Conservation (phyloP, 2,329 filamentous ascomycete species). For the Phyllosticta citriasiana region DNA sequence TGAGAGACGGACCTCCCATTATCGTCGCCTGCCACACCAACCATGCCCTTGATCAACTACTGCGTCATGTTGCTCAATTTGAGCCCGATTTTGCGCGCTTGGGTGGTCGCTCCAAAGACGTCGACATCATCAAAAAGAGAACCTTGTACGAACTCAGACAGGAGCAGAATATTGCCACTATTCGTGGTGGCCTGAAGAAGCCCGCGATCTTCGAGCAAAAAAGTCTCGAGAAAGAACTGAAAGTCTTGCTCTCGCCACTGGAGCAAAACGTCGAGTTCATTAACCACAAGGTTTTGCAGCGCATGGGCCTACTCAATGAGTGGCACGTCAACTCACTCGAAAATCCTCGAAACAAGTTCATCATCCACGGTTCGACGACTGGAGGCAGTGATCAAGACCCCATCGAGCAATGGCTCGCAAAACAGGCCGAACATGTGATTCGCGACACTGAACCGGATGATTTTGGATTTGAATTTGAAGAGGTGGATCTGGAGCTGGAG, state of each 20-base stretch:
- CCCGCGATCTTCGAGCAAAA: conserved; percentile 34
- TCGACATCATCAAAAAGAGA: conserved; percentile 50
- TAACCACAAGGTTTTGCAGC: conserved; percentile 43
- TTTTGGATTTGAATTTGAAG: conserved; percentile 46
- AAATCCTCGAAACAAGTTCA: conserved; percentile 36
- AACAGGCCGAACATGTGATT: conserved; percentile 37
- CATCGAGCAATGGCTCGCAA: conserved; percentile 50
- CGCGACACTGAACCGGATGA: conserved; percentile 37
- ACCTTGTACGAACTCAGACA: conserved; percentile 46
- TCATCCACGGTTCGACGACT: conserved; percentile 21
- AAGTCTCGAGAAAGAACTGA: conserved; percentile 32
- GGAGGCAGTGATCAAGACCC: conserved; percentile 25
- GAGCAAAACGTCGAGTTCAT: conserved; percentile 36
- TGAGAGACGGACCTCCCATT: conserved; percentile 47
- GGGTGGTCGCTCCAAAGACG: conserved; percentile 60
- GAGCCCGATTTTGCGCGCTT: conserved; percentile 55
- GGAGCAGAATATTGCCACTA: not conserved
- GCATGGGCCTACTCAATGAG: conserved; percentile 49
- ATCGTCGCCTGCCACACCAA: conserved; percentile 82
- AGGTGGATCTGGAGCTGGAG: conserved; percentile 52
- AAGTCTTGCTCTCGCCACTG: conserved; percentile 35
- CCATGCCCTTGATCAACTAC: conserved; percentile 76
- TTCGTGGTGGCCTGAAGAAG: conserved; percentile 28
- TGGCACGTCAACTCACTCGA: conserved; percentile 54
- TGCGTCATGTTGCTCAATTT: conserved; percentile 53